Evolutionary conservation across 768 basidiomycete species (phyloP).

Genomic region (Boletus eberwhitei): DNA sequence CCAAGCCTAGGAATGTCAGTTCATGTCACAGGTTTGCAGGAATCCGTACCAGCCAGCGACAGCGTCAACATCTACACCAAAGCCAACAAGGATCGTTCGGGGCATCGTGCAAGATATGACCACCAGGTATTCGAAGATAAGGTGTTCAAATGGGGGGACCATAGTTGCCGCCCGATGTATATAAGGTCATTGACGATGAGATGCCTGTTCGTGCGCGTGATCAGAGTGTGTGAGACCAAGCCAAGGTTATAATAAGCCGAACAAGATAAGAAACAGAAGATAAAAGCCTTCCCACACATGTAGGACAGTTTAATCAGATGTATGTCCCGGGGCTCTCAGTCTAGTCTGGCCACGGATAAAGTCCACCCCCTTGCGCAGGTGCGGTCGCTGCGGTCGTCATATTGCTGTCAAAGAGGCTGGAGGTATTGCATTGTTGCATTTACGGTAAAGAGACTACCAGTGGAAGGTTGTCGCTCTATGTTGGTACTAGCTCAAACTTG

Average conservation of each 20-base stretch:
- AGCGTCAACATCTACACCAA: constrained; percentile 75
- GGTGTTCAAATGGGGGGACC: background rate
- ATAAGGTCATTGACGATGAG: background rate
- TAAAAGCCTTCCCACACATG: background rate
- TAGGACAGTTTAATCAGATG: background rate
- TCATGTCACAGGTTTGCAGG: background rate
- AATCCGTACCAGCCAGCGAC: constrained; percentile 62
- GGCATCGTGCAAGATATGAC: constrained; percentile 36
- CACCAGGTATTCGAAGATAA: background rate
- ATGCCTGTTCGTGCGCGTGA: background rate
- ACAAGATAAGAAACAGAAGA: background rate
- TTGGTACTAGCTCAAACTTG: constrained; percentile 9
- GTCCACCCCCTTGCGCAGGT: constrained; percentile 9
- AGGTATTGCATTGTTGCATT: constrained; percentile 11
- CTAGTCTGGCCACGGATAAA: constrained; percentile 13
- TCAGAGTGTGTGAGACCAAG: background rate
- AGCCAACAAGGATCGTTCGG: constrained; percentile 53
- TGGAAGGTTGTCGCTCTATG: constrained; percentile 2
- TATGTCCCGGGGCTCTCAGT: background rate
- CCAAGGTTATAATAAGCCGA: background rate
- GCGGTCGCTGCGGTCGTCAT: constrained; percentile 1
- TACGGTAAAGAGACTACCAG: constrained; percentile 22
- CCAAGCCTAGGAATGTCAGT: constrained; percentile 47
- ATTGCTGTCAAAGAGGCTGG: constrained; percentile 24
- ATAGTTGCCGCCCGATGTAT: background rate